Conservation (phyloP, 2,329 filamentous ascomycete species). For the Hortaea sp. region DNA sequence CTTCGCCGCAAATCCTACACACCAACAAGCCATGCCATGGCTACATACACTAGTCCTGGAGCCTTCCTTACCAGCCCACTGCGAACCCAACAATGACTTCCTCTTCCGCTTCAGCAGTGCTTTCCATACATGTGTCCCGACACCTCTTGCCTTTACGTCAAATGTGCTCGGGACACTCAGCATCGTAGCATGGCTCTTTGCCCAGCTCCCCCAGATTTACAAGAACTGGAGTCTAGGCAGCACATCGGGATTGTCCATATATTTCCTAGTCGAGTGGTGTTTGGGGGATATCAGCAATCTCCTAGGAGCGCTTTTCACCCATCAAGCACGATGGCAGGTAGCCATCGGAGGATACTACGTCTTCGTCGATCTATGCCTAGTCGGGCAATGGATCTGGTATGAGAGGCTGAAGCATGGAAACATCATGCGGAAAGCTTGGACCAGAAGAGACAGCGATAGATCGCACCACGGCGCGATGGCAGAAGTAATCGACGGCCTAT, state of each 20-base stretch:
- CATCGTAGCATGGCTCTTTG: slow-evolving; percentile 59
- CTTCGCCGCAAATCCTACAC: neutral
- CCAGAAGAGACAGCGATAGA: slow-evolving; percentile 6
- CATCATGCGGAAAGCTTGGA: slow-evolving; percentile 30
- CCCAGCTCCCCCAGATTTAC: slow-evolving; percentile 59
- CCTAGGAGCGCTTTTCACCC: slow-evolving; percentile 51
- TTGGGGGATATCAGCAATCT: slow-evolving; percentile 55
- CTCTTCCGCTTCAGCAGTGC: slow-evolving; percentile 47
- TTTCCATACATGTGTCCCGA: slow-evolving; percentile 54
- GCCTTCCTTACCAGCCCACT: slow-evolving; percentile 45
- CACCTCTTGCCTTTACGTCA: slow-evolving; percentile 52
- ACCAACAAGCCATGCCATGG: slow-evolving; percentile 17
- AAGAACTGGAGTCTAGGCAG: slow-evolving; percentile 57
- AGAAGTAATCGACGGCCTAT: slow-evolving; percentile 24
- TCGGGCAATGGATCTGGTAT: slow-evolving; percentile 58
- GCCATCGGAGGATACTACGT: slow-evolving; percentile 57
- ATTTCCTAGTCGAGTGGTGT: slow-evolving; percentile 57
- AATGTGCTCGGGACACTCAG: slow-evolving; percentile 51
- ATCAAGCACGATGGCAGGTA: slow-evolving; percentile 57
- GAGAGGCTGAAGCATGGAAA: slow-evolving; percentile 44
- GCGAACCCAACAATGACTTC: slow-evolving; percentile 49
- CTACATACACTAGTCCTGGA: slow-evolving; percentile 13
- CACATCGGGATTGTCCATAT: slow-evolving; percentile 54
- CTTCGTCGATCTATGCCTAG: slow-evolving; percentile 52
- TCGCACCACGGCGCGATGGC: slow-evolving; percentile 12